Percentiles rank a stretch among this genome's conserved stretches.
These are phyloP conservation scores for Cryptococcus floricola DNA, from an alignment of 1,284 basidiomycete species.

Conservation along the genomic window DNA sequence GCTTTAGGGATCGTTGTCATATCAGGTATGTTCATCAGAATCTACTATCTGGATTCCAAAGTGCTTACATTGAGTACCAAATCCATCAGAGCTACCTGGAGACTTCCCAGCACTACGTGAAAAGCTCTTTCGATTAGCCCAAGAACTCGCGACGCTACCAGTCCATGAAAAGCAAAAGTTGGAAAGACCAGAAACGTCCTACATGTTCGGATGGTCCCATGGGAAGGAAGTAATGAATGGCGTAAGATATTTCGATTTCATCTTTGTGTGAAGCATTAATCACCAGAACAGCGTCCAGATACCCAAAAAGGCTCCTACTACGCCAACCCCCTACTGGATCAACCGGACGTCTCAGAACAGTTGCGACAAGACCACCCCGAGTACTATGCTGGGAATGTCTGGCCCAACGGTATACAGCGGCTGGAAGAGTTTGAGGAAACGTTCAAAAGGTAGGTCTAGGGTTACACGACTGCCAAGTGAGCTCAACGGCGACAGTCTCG, in stretches of 20 bases:
- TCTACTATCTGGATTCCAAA: too few relatives aligned
- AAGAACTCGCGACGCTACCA: constrained; percentile 68
- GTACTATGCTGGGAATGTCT: constrained; percentile 49
- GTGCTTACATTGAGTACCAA: not conserved
- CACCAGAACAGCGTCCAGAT: constrained; percentile 52
- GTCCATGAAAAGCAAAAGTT: constrained; percentile 64
- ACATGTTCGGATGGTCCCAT: constrained; percentile 81
- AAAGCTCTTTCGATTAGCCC: constrained; percentile 65
- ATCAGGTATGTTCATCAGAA: constrained; percentile 45
- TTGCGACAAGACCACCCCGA: constrained; percentile 63
- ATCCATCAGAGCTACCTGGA: constrained; percentile 60
- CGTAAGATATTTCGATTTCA: constrained; percentile 49
- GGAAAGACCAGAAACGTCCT: constrained; percentile 48
- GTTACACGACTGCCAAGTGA: not conserved
- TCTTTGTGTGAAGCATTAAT: not conserved
- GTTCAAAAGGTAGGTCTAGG: constrained; percentile 67
- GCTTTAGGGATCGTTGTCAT: constrained; percentile 76
- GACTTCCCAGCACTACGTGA: constrained; percentile 63
- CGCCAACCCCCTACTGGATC: constrained; percentile 74
- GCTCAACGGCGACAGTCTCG: constrained; percentile 32
- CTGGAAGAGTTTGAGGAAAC: constrained; percentile 74
- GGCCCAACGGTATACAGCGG: constrained; percentile 62
- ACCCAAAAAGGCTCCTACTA: constrained; percentile 86
- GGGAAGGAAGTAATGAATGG: constrained; percentile 97
- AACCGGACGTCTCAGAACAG: constrained; percentile 57